Evolutionary conservation across 352 stramenopile species (phyloP).

Genomic region (Globisporangium echinulatum): DNA sequence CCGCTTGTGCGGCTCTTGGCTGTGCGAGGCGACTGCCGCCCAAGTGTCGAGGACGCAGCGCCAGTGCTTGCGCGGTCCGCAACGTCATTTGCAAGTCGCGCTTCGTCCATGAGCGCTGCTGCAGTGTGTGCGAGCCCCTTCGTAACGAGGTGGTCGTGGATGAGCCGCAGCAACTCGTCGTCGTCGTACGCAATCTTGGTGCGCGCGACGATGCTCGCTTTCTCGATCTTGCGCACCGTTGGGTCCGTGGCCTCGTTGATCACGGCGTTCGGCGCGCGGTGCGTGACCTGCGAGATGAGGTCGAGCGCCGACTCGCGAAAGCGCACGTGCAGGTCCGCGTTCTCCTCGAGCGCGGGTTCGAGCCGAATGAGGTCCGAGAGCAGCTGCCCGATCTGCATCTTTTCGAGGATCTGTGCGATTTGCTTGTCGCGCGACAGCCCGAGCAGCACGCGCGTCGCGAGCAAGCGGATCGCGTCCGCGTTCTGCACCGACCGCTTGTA

Average conservation of each 20-base stretch:
- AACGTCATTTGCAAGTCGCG: slow-evolving; percentile 23
- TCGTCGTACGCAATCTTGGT: slow-evolving; percentile 83
- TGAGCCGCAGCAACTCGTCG: slow-evolving; percentile 77
- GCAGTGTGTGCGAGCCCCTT: slow-evolving; percentile 62
- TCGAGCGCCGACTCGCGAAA: slow-evolving; percentile 84
- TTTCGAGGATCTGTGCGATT: slow-evolving; percentile 87
- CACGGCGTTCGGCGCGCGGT: slow-evolving; percentile 72
- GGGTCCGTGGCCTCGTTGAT: slow-evolving; percentile 86
- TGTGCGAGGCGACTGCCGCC: slow-evolving; percentile 11
- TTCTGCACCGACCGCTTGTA: slow-evolving; percentile 87
- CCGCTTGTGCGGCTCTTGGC: slow-evolving; percentile 2
- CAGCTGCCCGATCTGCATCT: slow-evolving; percentile 84
- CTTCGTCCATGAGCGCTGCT: slow-evolving; percentile 42
- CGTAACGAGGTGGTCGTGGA: slow-evolving; percentile 75
- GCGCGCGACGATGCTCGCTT: slow-evolving; percentile 84
- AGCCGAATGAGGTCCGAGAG: slow-evolving; percentile 84
- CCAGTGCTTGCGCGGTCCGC: slow-evolving; percentile 6
- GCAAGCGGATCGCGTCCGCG: slow-evolving; percentile 76
- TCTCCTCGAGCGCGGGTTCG: slow-evolving; percentile 81
- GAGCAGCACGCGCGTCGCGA: slow-evolving; percentile 75
- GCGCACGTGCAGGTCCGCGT: slow-evolving; percentile 79
- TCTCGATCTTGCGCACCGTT: slow-evolving; percentile 84
- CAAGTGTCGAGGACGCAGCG: slow-evolving; percentile 3
- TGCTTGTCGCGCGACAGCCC: slow-evolving; percentile 81
- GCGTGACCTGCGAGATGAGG: slow-evolving; percentile 84